phyloP scores from a whole-genome alignment of 192 early-diverging fungal genomes.

The Coemansia sp. region DNA sequence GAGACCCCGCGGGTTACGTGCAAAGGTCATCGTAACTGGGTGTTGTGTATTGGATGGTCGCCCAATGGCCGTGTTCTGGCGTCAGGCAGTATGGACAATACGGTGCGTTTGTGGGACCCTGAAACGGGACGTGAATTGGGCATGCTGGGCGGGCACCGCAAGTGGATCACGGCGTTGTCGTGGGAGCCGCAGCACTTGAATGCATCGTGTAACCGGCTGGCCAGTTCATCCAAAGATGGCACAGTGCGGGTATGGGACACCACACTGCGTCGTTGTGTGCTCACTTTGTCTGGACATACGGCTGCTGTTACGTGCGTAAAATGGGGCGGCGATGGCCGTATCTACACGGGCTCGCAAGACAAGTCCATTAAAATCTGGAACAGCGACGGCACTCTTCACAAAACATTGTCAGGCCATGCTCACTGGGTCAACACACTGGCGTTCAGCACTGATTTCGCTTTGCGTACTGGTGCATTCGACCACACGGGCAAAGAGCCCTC shows the following conservation, averaged over 20 bases:
- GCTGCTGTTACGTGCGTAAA: slow-evolving; percentile 90
- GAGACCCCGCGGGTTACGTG: slow-evolving; percentile 89
- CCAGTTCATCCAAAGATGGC: slow-evolving; percentile 88
- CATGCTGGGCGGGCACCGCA: slow-evolving; percentile 77
- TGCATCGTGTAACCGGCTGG: slow-evolving; percentile 73
- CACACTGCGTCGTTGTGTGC: slow-evolving; percentile 65
- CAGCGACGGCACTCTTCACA: slow-evolving; percentile 76
- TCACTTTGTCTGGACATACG: slow-evolving; percentile 86
- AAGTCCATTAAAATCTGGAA: slow-evolving; percentile 98
- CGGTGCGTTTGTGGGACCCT: slow-evolving; percentile 88
- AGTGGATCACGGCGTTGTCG: slow-evolving; percentile 85
- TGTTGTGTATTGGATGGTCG: slow-evolving; percentile 89
- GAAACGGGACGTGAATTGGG: slow-evolving; percentile 78
- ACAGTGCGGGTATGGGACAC: slow-evolving; percentile 95
- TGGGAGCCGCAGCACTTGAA: slow-evolving; percentile 95
- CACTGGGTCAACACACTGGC: slow-evolving; percentile 98
- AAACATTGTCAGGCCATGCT: slow-evolving; percentile 85
- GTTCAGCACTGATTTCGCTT: slow-evolving; percentile 84
- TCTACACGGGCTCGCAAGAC: slow-evolving; percentile 91
- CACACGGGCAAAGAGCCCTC: slow-evolving; percentile 68
- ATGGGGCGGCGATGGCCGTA: slow-evolving; percentile 93
- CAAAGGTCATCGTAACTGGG: slow-evolving; percentile 88
- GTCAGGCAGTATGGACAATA: slow-evolving; percentile 93
- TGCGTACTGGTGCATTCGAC: slow-evolving; percentile 89
- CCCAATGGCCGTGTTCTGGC: slow-evolving; percentile 83